Percentiles rank a stretch among this genome's conserved stretches.
Evolutionary conservation across 768 basidiomycete genomes (phyloP).

Genomic region (Jaapia argillacea): DNA sequence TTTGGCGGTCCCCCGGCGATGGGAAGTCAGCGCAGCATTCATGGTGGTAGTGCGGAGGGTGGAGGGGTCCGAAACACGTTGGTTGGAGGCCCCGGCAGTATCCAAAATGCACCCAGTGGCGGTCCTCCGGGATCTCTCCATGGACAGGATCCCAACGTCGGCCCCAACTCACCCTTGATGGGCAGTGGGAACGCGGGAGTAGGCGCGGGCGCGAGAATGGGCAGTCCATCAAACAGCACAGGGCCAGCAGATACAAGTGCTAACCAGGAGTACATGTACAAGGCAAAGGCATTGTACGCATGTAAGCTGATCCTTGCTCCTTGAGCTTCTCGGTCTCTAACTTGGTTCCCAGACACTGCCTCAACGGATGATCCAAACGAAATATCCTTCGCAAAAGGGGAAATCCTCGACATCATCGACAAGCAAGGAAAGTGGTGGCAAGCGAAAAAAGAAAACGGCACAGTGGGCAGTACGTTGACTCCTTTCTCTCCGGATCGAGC

Average conservation of each 20-base stretch:
- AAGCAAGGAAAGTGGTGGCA: conserved; percentile 95
- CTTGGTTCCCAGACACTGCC: conserved; percentile 61
- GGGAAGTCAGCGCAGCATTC: conserved; percentile 33
- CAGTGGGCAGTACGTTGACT: conserved; percentile 58
- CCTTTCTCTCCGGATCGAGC: neutral
- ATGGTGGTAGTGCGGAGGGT: conserved; percentile 34
- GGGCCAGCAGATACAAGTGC: conserved; percentile 10
- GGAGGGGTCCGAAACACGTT: conserved; percentile 30
- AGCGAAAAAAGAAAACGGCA: conserved; percentile 68
- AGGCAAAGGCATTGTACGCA: conserved; percentile 83
- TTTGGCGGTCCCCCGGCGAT: conserved; percentile 27
- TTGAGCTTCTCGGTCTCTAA: conserved; percentile 9
- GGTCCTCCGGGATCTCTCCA: conserved; percentile 25
- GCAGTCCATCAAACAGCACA: conserved; percentile 15
- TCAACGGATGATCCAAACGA: conserved; percentile 94
- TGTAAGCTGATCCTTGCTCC: conserved; percentile 33
- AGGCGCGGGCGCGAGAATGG: conserved; percentile 34
- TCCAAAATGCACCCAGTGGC: conserved; percentile 36
- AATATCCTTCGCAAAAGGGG: conserved; percentile 88
- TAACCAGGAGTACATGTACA: conserved; percentile 47
- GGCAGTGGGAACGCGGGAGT: conserved; percentile 57
- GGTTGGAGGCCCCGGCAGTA: conserved; percentile 41
- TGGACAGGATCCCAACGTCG: conserved; percentile 27
- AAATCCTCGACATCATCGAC: conserved; percentile 86
- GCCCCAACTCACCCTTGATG: conserved; percentile 54